Percentiles rank a stretch among this genome's conserved stretches.
phyloP scores from a whole-genome alignment of 2,329 filamentous ascomycete species.

The Fusarium circinatum region DNA sequence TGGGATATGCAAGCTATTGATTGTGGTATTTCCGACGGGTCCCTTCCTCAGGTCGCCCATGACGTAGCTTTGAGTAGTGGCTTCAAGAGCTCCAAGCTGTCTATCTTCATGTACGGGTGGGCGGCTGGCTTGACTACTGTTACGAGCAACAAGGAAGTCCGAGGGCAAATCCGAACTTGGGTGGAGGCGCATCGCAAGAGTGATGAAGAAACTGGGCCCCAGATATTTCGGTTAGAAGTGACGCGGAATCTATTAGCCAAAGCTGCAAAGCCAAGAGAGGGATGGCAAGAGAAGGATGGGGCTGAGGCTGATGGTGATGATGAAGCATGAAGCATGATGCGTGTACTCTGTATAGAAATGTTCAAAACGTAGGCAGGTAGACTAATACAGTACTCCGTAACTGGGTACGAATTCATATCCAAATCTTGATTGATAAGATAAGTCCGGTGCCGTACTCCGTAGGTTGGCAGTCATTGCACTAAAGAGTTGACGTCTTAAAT shows the following conservation, averaged over 20 bases:
- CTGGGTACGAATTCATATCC: not conserved
- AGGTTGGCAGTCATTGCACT: not conserved
- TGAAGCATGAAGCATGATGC: slow-evolving; percentile 8
- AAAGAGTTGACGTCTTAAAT: not conserved
- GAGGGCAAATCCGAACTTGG: slow-evolving; percentile 50
- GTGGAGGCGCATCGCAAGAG: slow-evolving; percentile 45
- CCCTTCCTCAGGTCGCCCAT: slow-evolving; percentile 49
- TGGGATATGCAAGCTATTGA: slow-evolving; percentile 45
- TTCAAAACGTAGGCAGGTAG: too few species aligned
- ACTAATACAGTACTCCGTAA: not conserved
- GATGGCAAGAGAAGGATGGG: slow-evolving; percentile 15
- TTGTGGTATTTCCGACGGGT: slow-evolving; percentile 37
- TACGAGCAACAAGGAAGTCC: slow-evolving; percentile 55
- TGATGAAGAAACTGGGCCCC: slow-evolving; percentile 47
- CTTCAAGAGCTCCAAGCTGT: slow-evolving; percentile 52
- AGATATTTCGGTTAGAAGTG: slow-evolving; percentile 49
- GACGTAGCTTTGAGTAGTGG: slow-evolving; percentile 47
- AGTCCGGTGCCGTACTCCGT: not conserved
- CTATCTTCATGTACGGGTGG: slow-evolving; percentile 55
- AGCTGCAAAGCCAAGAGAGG: slow-evolving; percentile 43
- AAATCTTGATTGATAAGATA: not conserved
- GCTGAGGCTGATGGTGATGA: not conserved
- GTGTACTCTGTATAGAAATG: not conserved
- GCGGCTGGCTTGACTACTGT: slow-evolving; percentile 48
- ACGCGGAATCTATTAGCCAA: slow-evolving; percentile 52